Conservation (phyloP, 805 yeast species). For the Starmerella kuoi region DNA sequence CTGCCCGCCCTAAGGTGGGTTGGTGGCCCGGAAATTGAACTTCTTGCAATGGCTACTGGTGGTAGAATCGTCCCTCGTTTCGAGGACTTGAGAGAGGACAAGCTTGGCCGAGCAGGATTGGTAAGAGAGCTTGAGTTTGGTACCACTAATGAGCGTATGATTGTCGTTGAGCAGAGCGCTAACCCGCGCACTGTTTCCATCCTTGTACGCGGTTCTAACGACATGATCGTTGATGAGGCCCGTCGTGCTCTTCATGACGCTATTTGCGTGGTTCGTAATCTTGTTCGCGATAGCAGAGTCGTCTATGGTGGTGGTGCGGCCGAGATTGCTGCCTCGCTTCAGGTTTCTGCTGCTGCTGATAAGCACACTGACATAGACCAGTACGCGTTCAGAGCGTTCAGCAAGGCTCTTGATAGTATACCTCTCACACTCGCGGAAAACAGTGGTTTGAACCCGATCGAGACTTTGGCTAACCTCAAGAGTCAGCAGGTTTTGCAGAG, state of each 20-base stretch:
- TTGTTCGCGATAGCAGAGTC: slow-evolving; percentile 79
- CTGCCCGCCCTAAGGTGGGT: slow-evolving; percentile 98
- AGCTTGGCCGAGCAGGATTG: slow-evolving; percentile 77
- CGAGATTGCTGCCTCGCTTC: slow-evolving; percentile 84
- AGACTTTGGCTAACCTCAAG: slow-evolving; percentile 71
- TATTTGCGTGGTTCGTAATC: slow-evolving; percentile 90
- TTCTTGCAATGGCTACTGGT: slow-evolving; percentile 92
- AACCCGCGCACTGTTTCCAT: slow-evolving; percentile 84
- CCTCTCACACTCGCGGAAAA: slow-evolving; percentile 95
- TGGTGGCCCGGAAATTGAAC: slow-evolving; percentile 92
- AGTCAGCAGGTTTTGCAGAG: slow-evolving; percentile 69
- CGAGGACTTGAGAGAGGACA: slow-evolving; percentile 72
- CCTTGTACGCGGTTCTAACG: slow-evolving; percentile 88
- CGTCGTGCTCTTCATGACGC: slow-evolving; percentile 94
- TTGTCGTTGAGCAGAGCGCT: slow-evolving; percentile 47
- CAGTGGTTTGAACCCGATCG: slow-evolving; percentile 90
- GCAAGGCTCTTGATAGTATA: slow-evolving; percentile 78
- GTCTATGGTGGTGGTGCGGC: slow-evolving; percentile 99
- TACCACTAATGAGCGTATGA: slow-evolving; percentile 91
- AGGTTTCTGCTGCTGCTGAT: slow-evolving; percentile 84
- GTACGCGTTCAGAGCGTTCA: slow-evolving; percentile 92
- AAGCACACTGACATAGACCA: slow-evolving; percentile 90
- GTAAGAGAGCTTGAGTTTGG: slow-evolving; percentile 88
- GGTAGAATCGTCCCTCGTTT: slow-evolving; percentile 96
- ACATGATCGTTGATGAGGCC: slow-evolving; percentile 96